phyloP scores from a whole-genome alignment of 163 green algal species.

The Volvox carteri region DNA sequence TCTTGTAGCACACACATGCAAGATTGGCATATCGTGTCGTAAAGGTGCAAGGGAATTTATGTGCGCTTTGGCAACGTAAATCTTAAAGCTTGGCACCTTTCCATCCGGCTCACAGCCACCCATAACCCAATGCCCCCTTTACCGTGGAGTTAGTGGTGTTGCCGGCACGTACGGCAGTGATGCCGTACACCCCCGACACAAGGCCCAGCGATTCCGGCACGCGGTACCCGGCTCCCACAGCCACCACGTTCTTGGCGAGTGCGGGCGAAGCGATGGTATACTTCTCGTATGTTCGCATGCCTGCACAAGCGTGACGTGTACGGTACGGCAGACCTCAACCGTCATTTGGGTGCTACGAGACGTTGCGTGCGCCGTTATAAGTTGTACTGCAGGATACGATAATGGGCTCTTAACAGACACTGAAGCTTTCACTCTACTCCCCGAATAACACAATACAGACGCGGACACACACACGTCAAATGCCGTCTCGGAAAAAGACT shows the following conservation, averaged over 20 bases:
- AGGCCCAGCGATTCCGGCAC: background rate
- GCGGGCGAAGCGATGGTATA: slow-evolving; percentile 1
- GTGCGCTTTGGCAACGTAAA: background rate
- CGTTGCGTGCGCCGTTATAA: too few relatives aligned
- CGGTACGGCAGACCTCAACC: background rate
- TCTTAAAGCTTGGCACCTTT: background rate
- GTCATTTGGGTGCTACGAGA: background rate
- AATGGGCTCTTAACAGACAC: background rate
- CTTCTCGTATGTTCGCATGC: background rate
- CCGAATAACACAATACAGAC: background rate
- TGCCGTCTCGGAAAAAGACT: too few relatives aligned
- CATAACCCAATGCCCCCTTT: background rate
- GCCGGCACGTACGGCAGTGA: background rate
- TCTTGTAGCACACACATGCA: background rate
- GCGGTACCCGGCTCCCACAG: background rate
- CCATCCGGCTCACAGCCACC: background rate
- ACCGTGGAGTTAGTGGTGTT: background rate
- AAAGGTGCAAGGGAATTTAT: background rate
- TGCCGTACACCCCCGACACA: background rate
- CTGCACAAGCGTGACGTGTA: background rate
- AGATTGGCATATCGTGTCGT: background rate
- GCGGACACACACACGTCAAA: background rate
- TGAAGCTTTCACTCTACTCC: background rate
- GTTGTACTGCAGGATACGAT: background rate
- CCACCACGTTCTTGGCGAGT: slow-evolving; percentile 11